A percentile compares a stretch with the other conserved stretches of the same genome.
phyloP scores from a whole-genome alignment of 495 filamentous ascomycete species.

The Trichoderma reesei region DNA sequence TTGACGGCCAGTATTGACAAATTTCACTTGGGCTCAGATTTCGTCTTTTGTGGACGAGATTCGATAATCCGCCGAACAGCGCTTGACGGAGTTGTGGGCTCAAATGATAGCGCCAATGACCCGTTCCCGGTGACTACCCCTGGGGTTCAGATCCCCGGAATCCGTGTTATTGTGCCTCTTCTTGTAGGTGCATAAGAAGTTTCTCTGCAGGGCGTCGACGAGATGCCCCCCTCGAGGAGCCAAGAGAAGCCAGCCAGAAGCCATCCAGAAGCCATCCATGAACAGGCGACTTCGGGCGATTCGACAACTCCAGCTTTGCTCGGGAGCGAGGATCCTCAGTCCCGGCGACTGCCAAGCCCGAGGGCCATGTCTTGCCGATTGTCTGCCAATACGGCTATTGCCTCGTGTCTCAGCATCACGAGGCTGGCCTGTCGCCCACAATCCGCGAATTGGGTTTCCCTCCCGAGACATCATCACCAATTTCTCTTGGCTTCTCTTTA shows the following conservation, averaged over 20 bases:
- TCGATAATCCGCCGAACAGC: background rate
- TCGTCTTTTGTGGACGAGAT: background rate
- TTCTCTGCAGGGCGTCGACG: background rate
- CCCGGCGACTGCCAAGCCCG: constrained; percentile 37
- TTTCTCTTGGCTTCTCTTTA: constrained; percentile 40
- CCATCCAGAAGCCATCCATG: constrained; percentile 39
- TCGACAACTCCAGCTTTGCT: constrained; percentile 43
- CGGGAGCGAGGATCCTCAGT: constrained; percentile 39
- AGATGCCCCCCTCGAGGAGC: background rate
- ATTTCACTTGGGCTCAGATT: background rate
- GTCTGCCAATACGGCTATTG: constrained; percentile 59
- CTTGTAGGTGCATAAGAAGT: background rate
- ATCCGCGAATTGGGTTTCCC: constrained; percentile 36
- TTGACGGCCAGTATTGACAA: background rate
- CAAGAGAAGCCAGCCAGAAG: constrained; percentile 33
- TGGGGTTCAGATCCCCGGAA: background rate
- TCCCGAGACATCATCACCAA: constrained; percentile 40
- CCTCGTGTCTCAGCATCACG: constrained; percentile 42
- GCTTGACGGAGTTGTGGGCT: background rate
- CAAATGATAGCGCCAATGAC: background rate
- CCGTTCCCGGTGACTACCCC: background rate
- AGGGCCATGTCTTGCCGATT: constrained; percentile 48
- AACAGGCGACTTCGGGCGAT: constrained; percentile 35
- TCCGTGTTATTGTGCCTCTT: background rate
- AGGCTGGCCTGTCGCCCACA: constrained; percentile 34